Evolutionary conservation across 768 basidiomycete genomes (phyloP).

Genomic region (Hysterangium stoloniferum): DNA sequence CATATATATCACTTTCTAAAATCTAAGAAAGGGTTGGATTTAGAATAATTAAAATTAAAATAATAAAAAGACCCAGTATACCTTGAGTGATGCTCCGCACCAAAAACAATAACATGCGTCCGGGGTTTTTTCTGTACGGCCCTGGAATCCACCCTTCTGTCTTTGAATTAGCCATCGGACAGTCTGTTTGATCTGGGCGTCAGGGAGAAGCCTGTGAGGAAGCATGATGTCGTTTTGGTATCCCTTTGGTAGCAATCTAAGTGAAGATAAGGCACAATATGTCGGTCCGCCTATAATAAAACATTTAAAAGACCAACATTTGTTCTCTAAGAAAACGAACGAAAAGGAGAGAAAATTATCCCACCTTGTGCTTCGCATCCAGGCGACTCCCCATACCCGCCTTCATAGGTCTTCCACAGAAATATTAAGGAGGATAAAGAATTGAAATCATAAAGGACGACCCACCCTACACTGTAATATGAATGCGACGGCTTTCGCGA

Average conservation of each 20-base stretch:
- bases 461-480: conserved; percentile 48
- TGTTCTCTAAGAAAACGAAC: background rate
- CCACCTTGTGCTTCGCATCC: conserved; percentile 79
- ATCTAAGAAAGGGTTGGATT: conserved; percentile 41
- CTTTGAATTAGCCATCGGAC: conserved; percentile 73
- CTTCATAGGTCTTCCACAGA: conserved; percentile 70
- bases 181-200: conserved; percentile 42
- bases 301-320: background rate
- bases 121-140: conserved; percentile 77
- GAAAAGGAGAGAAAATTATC: too few species aligned
- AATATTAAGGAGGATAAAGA: conserved; percentile 3
- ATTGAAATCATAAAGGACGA: background rate
- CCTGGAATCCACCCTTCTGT: conserved; percentile 85
- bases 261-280: conserved; percentile 79
- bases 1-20: conserved; percentile 48
- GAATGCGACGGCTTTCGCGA: conserved; percentile 52
- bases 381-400: conserved; percentile 82
- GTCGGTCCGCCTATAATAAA: conserved; percentile 72
- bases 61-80: conserved; percentile 22
- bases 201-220: conserved; percentile 22
- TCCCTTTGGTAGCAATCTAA: conserved; percentile 41
- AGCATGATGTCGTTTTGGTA: conserved; percentile 14
- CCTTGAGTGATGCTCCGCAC: conserved; percentile 76
- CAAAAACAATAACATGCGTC: conserved; percentile 98
- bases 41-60: conserved; percentile 2